Evolutionary conservation across 1,139 yeast genomes (phyloP).

Genomic region (Scheffersomyces titani): DNA sequence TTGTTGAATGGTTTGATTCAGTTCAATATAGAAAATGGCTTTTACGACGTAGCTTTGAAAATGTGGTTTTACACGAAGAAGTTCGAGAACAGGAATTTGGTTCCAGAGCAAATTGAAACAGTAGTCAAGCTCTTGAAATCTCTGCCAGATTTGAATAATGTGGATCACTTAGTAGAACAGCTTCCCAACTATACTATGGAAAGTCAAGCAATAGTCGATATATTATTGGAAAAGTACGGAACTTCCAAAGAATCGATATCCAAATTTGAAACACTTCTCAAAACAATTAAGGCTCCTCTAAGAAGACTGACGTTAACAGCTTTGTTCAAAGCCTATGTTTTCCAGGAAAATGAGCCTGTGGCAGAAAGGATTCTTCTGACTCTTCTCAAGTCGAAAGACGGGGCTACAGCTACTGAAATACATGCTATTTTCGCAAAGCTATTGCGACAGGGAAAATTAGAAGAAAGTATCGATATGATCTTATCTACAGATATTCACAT

Average conservation of each 20-base stretch:
- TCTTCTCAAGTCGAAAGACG: slow-evolving; percentile 30
- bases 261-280: slow-evolving; percentile 21
- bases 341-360: slow-evolving; percentile 26
- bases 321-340: slow-evolving; percentile 31
- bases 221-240: slow-evolving; percentile 17
- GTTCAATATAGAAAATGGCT: slow-evolving; percentile 8
- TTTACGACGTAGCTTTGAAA: slow-evolving; percentile 6
- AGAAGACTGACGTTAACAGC: slow-evolving; percentile 35
- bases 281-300: slow-evolving; percentile 29
- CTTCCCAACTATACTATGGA: slow-evolving; percentile 1
- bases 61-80: slow-evolving; percentile 4
- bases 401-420: slow-evolving; percentile 28
- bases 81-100: not conserved
- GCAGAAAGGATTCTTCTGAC: slow-evolving; percentile 32
- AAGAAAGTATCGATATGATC: slow-evolving; percentile 25
- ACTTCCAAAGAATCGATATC: slow-evolving; percentile 3
- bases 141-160: slow-evolving; percentile 1
- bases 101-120: not conserved
- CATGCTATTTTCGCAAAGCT: slow-evolving; percentile 27
- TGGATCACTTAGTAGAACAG: slow-evolving; percentile 2
- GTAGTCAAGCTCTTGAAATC: slow-evolving; percentile 1
- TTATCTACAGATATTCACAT: slow-evolving; percentile 18
- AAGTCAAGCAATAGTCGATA: slow-evolving; percentile 9
- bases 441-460: slow-evolving; percentile 24
- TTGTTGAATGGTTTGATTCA: not conserved